Percentiles rank a stretch among this genome's conserved stretches.
phyloP scores from a whole-genome alignment of 306 rosid genomes.

The Ceratonia siliqua region DNA sequence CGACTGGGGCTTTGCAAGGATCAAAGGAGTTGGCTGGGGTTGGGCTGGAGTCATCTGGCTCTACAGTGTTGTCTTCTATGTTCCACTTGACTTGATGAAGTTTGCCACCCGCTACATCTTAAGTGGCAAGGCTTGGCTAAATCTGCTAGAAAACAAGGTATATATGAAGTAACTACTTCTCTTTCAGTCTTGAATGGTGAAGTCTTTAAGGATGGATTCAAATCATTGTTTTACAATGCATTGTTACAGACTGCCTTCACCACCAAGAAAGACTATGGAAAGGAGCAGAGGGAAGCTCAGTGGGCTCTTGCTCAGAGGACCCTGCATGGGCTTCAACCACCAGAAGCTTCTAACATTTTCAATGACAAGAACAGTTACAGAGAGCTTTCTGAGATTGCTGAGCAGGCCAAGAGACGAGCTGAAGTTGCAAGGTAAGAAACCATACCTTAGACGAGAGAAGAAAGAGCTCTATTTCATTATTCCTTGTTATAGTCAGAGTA shows the following conservation, averaged over 20 bases:
- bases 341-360: conserved; percentile 60
- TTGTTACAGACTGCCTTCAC: conserved; percentile 95
- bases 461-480: not conserved
- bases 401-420: conserved; percentile 96
- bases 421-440: conserved; percentile 89
- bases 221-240: conserved; percentile 20
- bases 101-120: conserved; percentile 77
- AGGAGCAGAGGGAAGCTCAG: conserved; percentile 96
- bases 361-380: conserved; percentile 79
- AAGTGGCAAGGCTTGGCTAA: conserved; percentile 94
- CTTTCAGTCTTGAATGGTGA: not conserved
- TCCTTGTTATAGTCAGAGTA: not conserved
- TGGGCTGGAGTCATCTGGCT: conserved; percentile 99
- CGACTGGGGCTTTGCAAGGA: conserved; percentile 82
- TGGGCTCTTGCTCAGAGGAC: conserved; percentile 99
- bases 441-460: not conserved
- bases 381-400: conserved; percentile 95
- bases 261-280: conserved; percentile 97
- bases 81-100: conserved; percentile 82
- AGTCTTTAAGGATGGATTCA: conserved; percentile 4
- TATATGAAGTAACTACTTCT: not conserved
- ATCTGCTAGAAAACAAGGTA: conserved; percentile 91
- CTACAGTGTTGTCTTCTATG: conserved; percentile 76
- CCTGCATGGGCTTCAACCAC: conserved; percentile 92
- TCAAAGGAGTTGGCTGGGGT: conserved; percentile 89